Percentiles rank a stretch among this genome's conserved stretches.
These are phyloP conservation scores for Tinospora cordifolia DNA, from an alignment of 164 flowering plant species.

Conservation along the genomic window DNA sequence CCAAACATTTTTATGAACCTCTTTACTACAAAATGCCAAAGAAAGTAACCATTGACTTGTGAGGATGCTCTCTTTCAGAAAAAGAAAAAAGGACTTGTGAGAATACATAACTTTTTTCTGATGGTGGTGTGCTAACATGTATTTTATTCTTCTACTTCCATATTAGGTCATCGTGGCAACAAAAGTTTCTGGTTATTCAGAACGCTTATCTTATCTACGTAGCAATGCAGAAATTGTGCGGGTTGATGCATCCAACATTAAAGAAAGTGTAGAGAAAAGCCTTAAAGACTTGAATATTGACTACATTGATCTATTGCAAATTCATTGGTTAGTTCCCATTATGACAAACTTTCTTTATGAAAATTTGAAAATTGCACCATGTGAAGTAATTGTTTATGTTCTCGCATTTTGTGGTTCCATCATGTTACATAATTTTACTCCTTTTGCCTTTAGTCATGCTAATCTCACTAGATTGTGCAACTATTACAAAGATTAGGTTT, in stretches of 20 bases:
- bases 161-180: constrained; percentile 79
- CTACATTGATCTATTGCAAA: constrained; percentile 91
- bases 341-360: not conserved
- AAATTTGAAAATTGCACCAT: not conserved
- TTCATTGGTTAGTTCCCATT: constrained; percentile 64
- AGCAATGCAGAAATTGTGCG: constrained; percentile 63
- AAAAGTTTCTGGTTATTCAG: constrained; percentile 84
- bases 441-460: too few species aligned
- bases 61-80: too few species aligned
- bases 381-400: not conserved
- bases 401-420: not conserved
- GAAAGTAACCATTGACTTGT: too few species aligned
- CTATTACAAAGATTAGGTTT: too few species aligned
- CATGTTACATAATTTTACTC: not conserved
- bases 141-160: constrained; percentile 3
- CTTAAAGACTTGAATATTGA: constrained; percentile 81
- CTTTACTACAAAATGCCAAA: too few species aligned
- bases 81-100: too few species aligned
- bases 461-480: too few species aligned
- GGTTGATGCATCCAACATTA: constrained; percentile 88
- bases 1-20: too few species aligned
- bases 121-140: not conserved
- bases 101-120: not conserved
- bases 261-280: constrained; percentile 94
- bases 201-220: constrained; percentile 56